Evolutionary conservation across 2,329 filamentous ascomycete genomes (phyloP), one percentile per base, ranked within the genome.

Genomic region (Xylaria hypoxylon): DNA sequence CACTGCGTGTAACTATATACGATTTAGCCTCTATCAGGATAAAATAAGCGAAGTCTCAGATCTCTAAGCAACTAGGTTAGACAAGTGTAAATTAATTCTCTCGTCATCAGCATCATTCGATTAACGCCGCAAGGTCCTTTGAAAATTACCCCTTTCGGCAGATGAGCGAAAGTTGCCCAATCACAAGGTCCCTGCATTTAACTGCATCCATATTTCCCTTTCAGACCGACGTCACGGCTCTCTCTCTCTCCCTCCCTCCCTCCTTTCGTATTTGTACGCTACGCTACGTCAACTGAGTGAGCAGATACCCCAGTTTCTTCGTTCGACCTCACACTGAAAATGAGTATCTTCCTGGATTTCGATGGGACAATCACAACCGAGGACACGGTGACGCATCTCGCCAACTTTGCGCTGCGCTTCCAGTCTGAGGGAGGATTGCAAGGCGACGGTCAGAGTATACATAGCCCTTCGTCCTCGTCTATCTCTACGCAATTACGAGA

Each of bases 331-430:
- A 35, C 10, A 24, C 11, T 22, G 13, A 65, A 65, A 65, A 71
- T 71, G 69, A 70, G 60, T 68, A 77, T 89, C 45, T 74, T 88
- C 40, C 80, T 89, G 22, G 86, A 89, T 72, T 89, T 89, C 74
- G 86, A 89, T 75, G 85, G 85, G 66, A 89, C 86, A 17, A 87
- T 89, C 69, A 88, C 86, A 19, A 76, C 79, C 13, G 66, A 80
- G 33, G 86, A 89, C 77, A 87, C 86, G 45, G 84, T 88, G 45
- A 75, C 77, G 61, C 76, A 80, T 45, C 80, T 89, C 4, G 84
- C 81, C 51, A 70, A 78, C 19, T 79, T 79, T 26, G 83, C 82
- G 59, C 80, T 86, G 42, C 64, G 73, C 50, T 66, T 74, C 24
- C 74, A 75, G 10, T 58, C 62, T 2, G 28, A 51, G 26, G 51